Evolutionary conservation across 176 grass and related monocot species (phyloP), one percentile per base, ranked within the genome.

Genomic region (Triticum aestivum): DNA sequence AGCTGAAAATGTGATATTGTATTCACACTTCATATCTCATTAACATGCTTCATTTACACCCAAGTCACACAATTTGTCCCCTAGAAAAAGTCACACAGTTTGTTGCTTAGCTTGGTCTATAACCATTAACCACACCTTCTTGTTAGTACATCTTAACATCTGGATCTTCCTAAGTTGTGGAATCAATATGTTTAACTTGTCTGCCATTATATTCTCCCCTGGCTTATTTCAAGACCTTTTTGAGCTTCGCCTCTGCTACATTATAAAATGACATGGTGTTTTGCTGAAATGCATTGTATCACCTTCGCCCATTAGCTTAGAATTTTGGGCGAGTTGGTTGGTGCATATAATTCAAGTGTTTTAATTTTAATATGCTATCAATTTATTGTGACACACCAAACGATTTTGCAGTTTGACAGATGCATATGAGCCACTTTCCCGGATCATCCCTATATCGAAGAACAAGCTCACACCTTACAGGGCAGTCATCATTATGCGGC

Each of bases 381-480:
- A 84, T 70, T 83, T 63, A 72, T 79, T 63, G 26, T 85, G 73
- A 86, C 73, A 84, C 52, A 58, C 17, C 35, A 69, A 78, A 38
- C 1, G 21, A 88, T 81, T 78, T 87, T 91, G 75, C 87, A 99
- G 97, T 61, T 87, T 87, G 79, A 92, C 91, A 85, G 97, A 99
- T 87, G 90, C 88, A 33, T 92, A 89, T 58, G 86, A 99, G 64
- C 87, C 97, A 44, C 87, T 99, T 89, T 99, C 97, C 37, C 87
- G 45, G 63, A 69, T 99, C 72, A 91, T 99, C 73, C 94, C 97
- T 35, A 91, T 99, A 77, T 96, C 97, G 41, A 95, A 91, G 86
- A 99, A 99, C 86, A 96, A 96, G 90, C 92, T 99, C 65, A 99
- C 97, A 73, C 97, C 97, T 61, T 99, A 99, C 82, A 96, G 94